Evolutionary conservation across 352 stramenopile genomes (phyloP).

Genomic region (Pythium brassicae): DNA sequence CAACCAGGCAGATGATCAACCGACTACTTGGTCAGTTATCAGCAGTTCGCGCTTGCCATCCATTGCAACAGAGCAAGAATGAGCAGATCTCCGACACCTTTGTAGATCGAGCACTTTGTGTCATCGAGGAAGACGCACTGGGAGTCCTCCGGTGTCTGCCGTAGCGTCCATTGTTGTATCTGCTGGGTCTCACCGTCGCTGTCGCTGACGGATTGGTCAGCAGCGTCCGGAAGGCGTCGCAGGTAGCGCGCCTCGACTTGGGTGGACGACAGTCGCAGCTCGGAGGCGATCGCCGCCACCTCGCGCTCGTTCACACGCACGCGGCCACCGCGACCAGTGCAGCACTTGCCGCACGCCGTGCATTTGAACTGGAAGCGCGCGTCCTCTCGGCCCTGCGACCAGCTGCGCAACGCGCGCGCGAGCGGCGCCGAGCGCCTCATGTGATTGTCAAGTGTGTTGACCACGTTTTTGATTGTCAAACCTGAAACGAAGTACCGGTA

Average conservation of each 20-base stretch:
- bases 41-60: too few species aligned
- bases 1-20: too few species aligned
- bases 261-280: slow-evolving; percentile 22
- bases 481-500: too few species aligned
- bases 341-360: slow-evolving; percentile 77
- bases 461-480: too few species aligned
- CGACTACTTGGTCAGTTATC: too few species aligned
- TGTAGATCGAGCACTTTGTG: slow-evolving; percentile 64
- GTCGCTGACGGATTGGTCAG: background rate
- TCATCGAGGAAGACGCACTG: slow-evolving; percentile 69
- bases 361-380: slow-evolving; percentile 60
- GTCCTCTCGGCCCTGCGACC: slow-evolving; percentile 24
- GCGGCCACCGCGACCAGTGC: slow-evolving; percentile 56
- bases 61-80: too few species aligned
- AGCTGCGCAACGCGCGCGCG: slow-evolving; percentile 24
- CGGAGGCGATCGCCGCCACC: slow-evolving; percentile 34
- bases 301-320: slow-evolving; percentile 68
- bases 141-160: slow-evolving; percentile 45
- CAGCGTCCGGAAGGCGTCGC: slow-evolving; percentile 1
- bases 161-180: slow-evolving; percentile 29
- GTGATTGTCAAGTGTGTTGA: too few species aligned
- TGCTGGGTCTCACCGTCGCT: slow-evolving; percentile 4
- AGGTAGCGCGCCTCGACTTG: slow-evolving; percentile 39
- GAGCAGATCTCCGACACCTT: too few species aligned
- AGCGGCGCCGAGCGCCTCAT: background rate